Conservation (phyloP, 768 basidiomycete species). For the Crucibulum laeve region DNA sequence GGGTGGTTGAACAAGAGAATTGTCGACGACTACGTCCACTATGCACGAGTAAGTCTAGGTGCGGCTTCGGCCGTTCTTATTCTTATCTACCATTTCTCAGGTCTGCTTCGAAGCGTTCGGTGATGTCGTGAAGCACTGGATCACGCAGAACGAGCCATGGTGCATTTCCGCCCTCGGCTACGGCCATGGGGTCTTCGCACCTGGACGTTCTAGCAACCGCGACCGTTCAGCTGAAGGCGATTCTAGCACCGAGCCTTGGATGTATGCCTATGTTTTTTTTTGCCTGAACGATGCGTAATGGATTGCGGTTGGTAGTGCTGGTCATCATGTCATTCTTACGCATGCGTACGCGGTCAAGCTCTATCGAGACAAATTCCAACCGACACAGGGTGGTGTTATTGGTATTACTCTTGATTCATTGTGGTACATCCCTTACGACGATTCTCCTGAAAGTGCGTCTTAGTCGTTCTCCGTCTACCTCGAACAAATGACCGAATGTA, state of each 20-base stretch:
- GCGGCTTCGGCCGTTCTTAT: background rate
- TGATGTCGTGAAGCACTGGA: slow-evolving; percentile 71
- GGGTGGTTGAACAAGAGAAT: slow-evolving; percentile 73
- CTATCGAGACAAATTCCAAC: slow-evolving; percentile 57
- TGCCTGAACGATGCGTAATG: too few species aligned
- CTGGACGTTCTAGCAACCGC: slow-evolving; percentile 65
- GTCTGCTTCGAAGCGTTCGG: slow-evolving; percentile 69
- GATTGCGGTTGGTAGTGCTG: slow-evolving; percentile 38
- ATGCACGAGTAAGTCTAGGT: slow-evolving; percentile 37
- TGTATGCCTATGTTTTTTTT: slow-evolving; percentile 34
- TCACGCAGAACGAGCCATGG: slow-evolving; percentile 77
- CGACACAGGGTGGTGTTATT: slow-evolving; percentile 52
- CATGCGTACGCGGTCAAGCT: slow-evolving; percentile 64
- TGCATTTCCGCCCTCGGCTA: slow-evolving; percentile 61
- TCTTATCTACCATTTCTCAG: slow-evolving; percentile 18
- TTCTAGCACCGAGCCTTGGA: slow-evolving; percentile 58
- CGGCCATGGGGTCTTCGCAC: slow-evolving; percentile 60
- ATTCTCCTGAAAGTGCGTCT: slow-evolving; percentile 51
- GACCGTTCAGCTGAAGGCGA: slow-evolving; percentile 51
- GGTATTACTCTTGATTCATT: slow-evolving; percentile 72
- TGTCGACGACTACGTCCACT: slow-evolving; percentile 57
- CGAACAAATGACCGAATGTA: background rate
- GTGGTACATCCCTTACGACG: slow-evolving; percentile 64
- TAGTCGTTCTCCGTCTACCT: background rate
- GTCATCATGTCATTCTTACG: slow-evolving; percentile 62